Percentiles rank a stretch among this genome's conserved stretches.
phyloP scores from a whole-genome alignment of 169 alveolate species.

The Fabrea salina region DNA sequence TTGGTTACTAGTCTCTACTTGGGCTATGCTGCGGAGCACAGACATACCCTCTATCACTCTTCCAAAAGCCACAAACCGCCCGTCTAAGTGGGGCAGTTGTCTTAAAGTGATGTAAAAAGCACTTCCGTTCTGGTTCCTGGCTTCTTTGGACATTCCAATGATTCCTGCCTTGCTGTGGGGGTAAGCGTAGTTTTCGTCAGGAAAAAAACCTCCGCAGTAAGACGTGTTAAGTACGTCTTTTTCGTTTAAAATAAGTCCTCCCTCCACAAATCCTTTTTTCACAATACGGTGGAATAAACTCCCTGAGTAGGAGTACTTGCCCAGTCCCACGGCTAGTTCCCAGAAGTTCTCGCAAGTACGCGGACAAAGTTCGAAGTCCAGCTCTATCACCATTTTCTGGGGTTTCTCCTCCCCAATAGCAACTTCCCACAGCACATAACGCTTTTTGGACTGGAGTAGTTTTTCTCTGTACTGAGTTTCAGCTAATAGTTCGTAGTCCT shows the following conservation, averaged over 20 bases:
- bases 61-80: constrained; percentile 78
- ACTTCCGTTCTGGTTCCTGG: constrained; percentile 91
- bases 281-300: constrained; percentile 47
- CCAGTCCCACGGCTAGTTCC: constrained; percentile 49
- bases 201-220: constrained; percentile 66
- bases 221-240: constrained; percentile 29
- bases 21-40: constrained; percentile 40
- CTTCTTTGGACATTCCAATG: constrained; percentile 76
- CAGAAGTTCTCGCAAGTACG: constrained; percentile 74
- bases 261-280: constrained; percentile 45
- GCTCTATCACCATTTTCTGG: constrained; percentile 64
- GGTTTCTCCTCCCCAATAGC: constrained; percentile 55
- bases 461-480: neutral
- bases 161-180: constrained; percentile 56
- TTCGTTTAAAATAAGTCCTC: constrained; percentile 47
- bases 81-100: constrained; percentile 88
- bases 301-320: constrained; percentile 38
- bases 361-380: constrained; percentile 62
- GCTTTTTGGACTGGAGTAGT: neutral
- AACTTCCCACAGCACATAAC: constrained; percentile 2
- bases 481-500: too few species aligned
- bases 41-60: constrained; percentile 68
- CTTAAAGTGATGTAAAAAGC: constrained; percentile 90
- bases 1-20: neutral
- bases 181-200: constrained; percentile 63